Percentiles rank a stretch among this genome's conserved stretches.
Evolutionary conservation across 2,329 filamentous ascomycete species (phyloP).

Genomic region (Ophiostoma triangulosporum): DNA sequence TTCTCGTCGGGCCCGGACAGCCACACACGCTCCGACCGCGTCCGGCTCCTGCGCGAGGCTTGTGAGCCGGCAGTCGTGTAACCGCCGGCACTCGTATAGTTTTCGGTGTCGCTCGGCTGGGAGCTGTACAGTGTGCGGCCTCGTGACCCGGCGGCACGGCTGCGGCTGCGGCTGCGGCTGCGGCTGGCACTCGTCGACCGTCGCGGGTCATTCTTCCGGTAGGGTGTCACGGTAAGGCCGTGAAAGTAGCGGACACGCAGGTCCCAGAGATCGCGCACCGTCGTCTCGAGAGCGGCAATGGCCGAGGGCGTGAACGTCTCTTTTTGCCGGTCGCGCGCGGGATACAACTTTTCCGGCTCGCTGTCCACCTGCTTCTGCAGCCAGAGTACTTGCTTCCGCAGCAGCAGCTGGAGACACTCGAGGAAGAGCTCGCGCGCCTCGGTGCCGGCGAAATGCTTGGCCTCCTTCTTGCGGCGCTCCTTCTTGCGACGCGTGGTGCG

Average conservation of each 20-base stretch:
- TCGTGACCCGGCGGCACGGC: neutral
- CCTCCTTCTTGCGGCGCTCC: constrained; percentile 38
- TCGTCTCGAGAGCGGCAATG: constrained; percentile 56
- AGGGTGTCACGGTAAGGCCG: constrained; percentile 32
- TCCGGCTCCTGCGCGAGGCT: neutral
- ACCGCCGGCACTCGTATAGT: neutral
- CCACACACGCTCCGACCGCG: constrained; percentile 28
- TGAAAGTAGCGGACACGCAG: constrained; percentile 48
- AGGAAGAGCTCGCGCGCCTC: constrained; percentile 67
- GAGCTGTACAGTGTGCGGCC: constrained; percentile 12
- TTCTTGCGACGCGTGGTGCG: constrained; percentile 42
- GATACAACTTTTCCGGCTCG: too few relatives aligned
- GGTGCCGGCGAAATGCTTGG: constrained; percentile 47
- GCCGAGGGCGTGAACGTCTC: constrained; percentile 18
- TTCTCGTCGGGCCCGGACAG: constrained; percentile 28
- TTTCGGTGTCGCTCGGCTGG: constrained; percentile 8
- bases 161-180: constrained; percentile 8
- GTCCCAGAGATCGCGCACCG: constrained; percentile 77
- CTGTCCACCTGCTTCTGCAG: constrained; percentile 52
- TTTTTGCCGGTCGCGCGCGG: too few relatives aligned
- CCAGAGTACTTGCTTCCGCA: constrained; percentile 69
- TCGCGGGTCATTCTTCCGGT: constrained; percentile 12
- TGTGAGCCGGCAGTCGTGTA: constrained; percentile 1
- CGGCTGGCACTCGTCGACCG: constrained; percentile 4
- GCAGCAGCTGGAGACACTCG: constrained; percentile 69